phyloP scores from a whole-genome alignment of 306 rosid species.

The Malus sylvestris region DNA sequence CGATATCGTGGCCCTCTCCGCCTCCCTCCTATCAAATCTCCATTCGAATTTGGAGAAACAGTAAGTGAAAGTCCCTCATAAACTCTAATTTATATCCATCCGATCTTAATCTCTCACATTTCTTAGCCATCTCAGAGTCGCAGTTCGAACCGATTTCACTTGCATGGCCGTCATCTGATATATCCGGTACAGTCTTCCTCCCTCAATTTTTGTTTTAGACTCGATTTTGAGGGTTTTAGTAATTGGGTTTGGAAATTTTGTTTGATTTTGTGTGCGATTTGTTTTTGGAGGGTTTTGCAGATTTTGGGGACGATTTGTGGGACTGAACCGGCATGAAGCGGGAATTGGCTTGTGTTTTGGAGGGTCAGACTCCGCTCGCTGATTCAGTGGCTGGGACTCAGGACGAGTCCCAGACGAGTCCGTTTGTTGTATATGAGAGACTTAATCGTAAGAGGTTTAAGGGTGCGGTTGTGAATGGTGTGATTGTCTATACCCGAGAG shows the following conservation, averaged over 20 bases:
- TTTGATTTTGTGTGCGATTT: background rate
- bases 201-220: conserved; percentile 1
- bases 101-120: conserved; percentile 15
- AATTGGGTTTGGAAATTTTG: background rate
- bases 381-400: conserved; percentile 20
- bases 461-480: conserved; percentile 55
- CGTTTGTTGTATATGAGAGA: conserved; percentile 17
- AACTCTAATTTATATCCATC: conserved; percentile 33
- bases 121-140: background rate
- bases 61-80: background rate
- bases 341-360: conserved; percentile 36
- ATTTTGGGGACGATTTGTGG: conserved; percentile 18
- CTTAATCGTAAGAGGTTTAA: conserved; percentile 22
- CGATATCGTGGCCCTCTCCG: conserved; percentile 32
- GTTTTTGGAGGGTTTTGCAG: conserved; percentile 1
- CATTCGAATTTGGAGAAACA: background rate
- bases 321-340: conserved; percentile 32
- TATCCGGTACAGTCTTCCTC: conserved; percentile 21
- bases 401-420: conserved; percentile 16
- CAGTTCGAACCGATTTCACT: conserved; percentile 2
- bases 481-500: conserved; percentile 67
- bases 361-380: conserved; percentile 28
- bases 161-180: conserved; percentile 25
- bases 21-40: conserved; percentile 20
- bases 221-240: background rate